These are phyloP conservation scores for Dichotomopilus funicola DNA, from an alignment of 2,329 filamentous ascomycete genomes.

Conservation along the genomic window DNA sequence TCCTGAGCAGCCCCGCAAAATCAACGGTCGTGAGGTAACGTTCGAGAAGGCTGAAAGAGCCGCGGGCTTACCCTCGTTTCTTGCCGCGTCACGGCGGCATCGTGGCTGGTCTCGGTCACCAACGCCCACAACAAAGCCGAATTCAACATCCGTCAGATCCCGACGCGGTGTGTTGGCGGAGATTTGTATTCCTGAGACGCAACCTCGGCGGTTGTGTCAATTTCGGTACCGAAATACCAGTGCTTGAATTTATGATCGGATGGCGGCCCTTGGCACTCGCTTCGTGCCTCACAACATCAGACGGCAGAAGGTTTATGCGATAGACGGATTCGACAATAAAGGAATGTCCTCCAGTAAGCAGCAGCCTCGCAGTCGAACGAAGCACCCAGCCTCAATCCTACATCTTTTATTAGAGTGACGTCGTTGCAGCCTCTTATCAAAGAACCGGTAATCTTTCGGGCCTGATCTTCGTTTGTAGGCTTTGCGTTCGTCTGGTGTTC, in stretches of 20 bases:
- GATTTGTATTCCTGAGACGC: slow-evolving; percentile 23
- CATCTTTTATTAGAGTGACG: too few species aligned
- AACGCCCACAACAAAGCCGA: not conserved
- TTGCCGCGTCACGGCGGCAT: not conserved
- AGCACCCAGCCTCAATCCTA: too few species aligned
- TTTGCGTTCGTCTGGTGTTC: not conserved
- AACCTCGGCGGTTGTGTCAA: slow-evolving; percentile 3
- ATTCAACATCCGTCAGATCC: not conserved
- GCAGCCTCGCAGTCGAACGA: too few species aligned
- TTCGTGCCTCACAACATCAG: slow-evolving; percentile 7
- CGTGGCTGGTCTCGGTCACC: too few species aligned
- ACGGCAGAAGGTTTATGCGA: not conserved
- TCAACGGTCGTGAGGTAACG: slow-evolving; percentile 11
- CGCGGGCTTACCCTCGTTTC: slow-evolving; percentile 13
- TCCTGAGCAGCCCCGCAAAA: not conserved
- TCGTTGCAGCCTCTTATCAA: too few species aligned
- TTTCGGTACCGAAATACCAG: slow-evolving; percentile 15
- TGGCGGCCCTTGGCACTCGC: slow-evolving; percentile 7
- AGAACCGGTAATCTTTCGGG: not conserved
- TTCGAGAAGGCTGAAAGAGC: slow-evolving; percentile 18
- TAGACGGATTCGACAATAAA: not conserved
- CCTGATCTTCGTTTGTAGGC: not conserved
- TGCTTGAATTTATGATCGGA: not conserved
- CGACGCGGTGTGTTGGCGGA: not conserved
- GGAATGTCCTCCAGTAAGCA: not conserved